Base-by-base conservation (phyloP, 1,284 basidiomycete genomes). In the Tilletiopsis washingtonensis region DNA sequence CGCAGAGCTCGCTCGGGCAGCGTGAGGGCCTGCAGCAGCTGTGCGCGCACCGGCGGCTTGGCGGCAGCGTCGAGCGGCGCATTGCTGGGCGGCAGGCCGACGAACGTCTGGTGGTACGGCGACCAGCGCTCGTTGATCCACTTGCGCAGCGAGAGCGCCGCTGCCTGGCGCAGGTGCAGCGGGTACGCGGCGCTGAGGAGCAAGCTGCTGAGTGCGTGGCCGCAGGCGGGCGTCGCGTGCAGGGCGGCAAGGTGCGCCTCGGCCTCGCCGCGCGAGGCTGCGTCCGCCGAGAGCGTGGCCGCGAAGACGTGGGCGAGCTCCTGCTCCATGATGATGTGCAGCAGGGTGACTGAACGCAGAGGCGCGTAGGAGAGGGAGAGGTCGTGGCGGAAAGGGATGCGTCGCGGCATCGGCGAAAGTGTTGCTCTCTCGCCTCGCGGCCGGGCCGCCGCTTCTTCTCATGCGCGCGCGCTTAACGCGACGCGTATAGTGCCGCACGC, bases 41-140 rank as follows among this genome's bases (percentile, higher is more conserved):
- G 37, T 11, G 40, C 36, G 24, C 64, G 64, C 15, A 71, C 54
- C 24, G 57, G 53, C 9, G 53, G 42, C 51, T 72, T 72, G 38
- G 59, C 49, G 9, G 9, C 29, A n/a, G n/a, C n/a, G 4, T 51
- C 49, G 9, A 37, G 25, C 2, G 61, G 59, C n/a, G n/a, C n/a
- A n/a, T n/a, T n/a, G n/a, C n/a, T n/a, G 9, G 29, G 29, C n/a
- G 29, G 29, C 24, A 62, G 23, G 17, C 61, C 64, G 12, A 57
- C 24, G 43, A 63, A 70, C 15, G 47, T 38, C 20, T 66, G 63
- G 50, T 62, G 64, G 47, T 59, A 63, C 6, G 65, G 59, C 0
- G 62, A 65, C 69, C 69, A 71, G 36, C 64, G 57, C 36, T 62
- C 53, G 21, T 61, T 54, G 48, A 71, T 57, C 49, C 61, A 67